Base-by-base conservation (phyloP, 108 stramenopile genomes). In the Nannochloropsis salina region DNA sequence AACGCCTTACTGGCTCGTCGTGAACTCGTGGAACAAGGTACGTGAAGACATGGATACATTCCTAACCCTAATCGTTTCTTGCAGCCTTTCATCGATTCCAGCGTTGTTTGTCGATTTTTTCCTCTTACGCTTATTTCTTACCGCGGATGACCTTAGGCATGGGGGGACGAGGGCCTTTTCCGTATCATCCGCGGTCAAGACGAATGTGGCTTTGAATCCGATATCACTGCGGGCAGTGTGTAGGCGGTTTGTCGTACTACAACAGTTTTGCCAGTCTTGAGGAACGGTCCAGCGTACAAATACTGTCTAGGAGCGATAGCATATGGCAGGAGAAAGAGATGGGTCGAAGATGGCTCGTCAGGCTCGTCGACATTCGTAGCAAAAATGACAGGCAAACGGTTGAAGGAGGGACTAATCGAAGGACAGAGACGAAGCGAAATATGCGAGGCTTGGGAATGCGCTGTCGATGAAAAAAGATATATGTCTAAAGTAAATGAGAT, bases 161-260 rank as follows among this genome's bases (percentile, higher is more conserved):
- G 93, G 93, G 93, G 93, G 5, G 92, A 90, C 45, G 61, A 83
- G 9, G 93, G 93, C 47, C 90, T 89, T 82, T 92, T 94, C 89
- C 90, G 91, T 42, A 93, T 94, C 79, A 80, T 89, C 44, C 90
- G 92, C 22, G 92, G 92, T 21, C 44, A 41, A 2, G 90, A 93
- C 88, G 84, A 87, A 45, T 92, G 92, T 91, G 92, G 91, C 4
- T 90, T 92, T 45, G 86, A 89, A 42, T 85, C 85, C 6, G 79
- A 86, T 43, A 84, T 89, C 44, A 85, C 86, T 61, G 84, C 89
- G n/a, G 89, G 89, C 42, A 80, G 83, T n/a, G 88, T 83, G 9
- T 89, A 83, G 8, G 31, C 31, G 31, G 31, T 31, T 31, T 31
- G 31, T 31, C 31, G 31, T 31, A 31, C 31, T 31, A 31, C 31